A percentile compares a stretch with the other conserved stretches of the same genome.
Evolutionary conservation across 202 grass and related monocot genomes (phyloP).

Genomic region (Schoenoplectus triqueter): DNA sequence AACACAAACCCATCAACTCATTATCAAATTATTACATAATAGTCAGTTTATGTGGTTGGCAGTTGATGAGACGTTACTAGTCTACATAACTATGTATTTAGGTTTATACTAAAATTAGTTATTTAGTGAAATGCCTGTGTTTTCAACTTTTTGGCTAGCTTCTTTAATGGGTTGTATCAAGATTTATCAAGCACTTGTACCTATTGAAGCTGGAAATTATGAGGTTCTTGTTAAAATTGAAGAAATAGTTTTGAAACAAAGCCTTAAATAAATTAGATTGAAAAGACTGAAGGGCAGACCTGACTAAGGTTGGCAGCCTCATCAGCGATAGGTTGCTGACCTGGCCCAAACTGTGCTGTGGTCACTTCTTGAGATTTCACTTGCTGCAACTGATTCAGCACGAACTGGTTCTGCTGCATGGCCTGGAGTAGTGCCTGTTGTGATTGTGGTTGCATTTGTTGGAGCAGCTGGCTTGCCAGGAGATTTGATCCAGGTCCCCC

Average conservation of each 20-base stretch:
- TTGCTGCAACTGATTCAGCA: slow-evolving; percentile 72
- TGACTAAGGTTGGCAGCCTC: slow-evolving; percentile 52
- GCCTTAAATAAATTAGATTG: slow-evolving; percentile 42
- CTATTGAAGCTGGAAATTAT: background rate
- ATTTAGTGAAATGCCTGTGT: background rate
- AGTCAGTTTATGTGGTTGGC: background rate
- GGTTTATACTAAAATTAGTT: slow-evolving; percentile 11
- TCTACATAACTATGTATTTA: background rate
- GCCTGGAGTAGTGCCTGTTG: slow-evolving; percentile 58
- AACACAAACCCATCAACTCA: slow-evolving; percentile 27
- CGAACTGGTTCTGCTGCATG: slow-evolving; percentile 61
- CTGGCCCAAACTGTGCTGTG: slow-evolving; percentile 51
- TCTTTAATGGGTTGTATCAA: slow-evolving; percentile 6
- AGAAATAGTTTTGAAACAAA: background rate
- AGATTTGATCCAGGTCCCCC: slow-evolving; percentile 43
- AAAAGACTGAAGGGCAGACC: slow-evolving; percentile 43
- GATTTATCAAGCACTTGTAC: background rate
- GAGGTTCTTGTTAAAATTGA: background rate
- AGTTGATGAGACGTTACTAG: background rate
- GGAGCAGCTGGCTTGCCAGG: slow-evolving; percentile 62
- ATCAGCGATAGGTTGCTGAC: slow-evolving; percentile 56
- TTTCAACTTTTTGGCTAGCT: background rate
- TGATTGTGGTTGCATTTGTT: slow-evolving; percentile 71
- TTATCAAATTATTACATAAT: background rate
- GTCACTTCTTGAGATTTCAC: slow-evolving; percentile 53